phyloP scores from a whole-genome alignment of 1,284 basidiomycete species.

The Coniferiporia weirii region DNA sequence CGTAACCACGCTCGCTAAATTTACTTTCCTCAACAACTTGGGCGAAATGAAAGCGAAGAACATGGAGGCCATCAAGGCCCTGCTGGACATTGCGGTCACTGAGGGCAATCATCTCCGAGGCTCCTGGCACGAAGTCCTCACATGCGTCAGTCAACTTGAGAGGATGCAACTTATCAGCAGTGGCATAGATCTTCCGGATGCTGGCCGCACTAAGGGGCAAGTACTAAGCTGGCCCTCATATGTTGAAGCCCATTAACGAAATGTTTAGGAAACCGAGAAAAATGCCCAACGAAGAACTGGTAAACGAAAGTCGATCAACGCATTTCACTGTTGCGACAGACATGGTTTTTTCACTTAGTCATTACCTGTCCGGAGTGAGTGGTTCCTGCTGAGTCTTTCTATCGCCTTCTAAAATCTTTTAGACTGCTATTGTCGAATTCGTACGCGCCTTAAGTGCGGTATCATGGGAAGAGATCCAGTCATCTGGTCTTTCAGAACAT shows the following conservation, averaged over 20 bases:
- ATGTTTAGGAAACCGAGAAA: conserved; percentile 44
- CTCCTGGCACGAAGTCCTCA: conserved; percentile 94
- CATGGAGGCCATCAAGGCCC: conserved; percentile 94
- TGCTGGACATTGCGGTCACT: conserved; percentile 88
- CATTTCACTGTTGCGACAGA: conserved; percentile 99
- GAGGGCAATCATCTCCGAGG: conserved; percentile 93
- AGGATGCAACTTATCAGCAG: conserved; percentile 94
- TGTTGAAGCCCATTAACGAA: conserved; percentile 17
- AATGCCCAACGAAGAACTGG: conserved; percentile 86
- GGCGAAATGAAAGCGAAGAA: conserved; percentile 99
- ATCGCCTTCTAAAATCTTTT: conserved; percentile 18
- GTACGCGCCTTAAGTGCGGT: conserved; percentile 95
- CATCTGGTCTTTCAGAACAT: conserved; percentile 88
- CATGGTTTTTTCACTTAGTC: conserved; percentile 97
- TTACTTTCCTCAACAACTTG: conserved; percentile 93
- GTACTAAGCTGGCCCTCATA: conserved; percentile 22
- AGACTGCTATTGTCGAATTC: conserved; percentile 98
- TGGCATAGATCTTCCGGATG: conserved; percentile 79
- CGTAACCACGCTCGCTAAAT: conserved; percentile 95
- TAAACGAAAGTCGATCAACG: conserved; percentile 93
- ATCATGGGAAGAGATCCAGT: conserved; percentile 99
- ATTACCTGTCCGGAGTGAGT: conserved; percentile 88
- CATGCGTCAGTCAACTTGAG: conserved; percentile 94
- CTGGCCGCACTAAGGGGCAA: conserved; percentile 68
- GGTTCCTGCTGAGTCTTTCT: conserved; percentile 9